Percentiles rank a stretch among this genome's conserved stretches.
These are phyloP conservation scores for Paspalum notatum DNA, from an alignment of 176 grass and related monocot genomes.

Conservation along the genomic window DNA sequence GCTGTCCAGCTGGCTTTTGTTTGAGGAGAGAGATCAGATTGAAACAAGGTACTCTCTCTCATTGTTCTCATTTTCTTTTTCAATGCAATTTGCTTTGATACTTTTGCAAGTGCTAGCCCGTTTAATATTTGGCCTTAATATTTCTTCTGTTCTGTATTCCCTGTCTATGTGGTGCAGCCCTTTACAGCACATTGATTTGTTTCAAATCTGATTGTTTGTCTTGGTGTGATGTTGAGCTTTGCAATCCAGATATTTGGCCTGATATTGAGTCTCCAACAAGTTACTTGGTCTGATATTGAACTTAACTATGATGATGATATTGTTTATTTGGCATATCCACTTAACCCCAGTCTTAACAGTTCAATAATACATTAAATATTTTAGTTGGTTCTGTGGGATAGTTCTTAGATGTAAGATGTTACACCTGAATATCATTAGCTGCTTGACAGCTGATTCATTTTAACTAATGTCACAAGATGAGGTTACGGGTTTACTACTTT, in stretches of 20 bases:
- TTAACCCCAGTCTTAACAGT: neutral
- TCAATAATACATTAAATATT: neutral
- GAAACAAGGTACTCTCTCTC: too few species aligned
- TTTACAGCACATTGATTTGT: neutral
- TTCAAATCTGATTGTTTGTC: neutral
- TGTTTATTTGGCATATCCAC: neutral
- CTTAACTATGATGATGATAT: neutral
- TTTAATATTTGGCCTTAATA: too few species aligned
- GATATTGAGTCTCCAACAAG: neutral
- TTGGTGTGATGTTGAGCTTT: neutral
- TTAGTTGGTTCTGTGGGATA: conserved; percentile 15
- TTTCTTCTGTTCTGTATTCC: too few species aligned
- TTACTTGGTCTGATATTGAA: neutral
- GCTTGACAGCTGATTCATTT: conserved; percentile 5
- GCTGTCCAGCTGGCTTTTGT: too few species aligned
- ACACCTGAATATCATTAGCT: neutral
- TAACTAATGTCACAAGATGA: conserved; percentile 17
- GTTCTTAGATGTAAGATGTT: neutral
- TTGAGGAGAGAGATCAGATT: too few species aligned
- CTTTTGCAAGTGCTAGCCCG: too few species aligned
- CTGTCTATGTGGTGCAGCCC: too few species aligned
- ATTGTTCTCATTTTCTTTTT: too few species aligned
- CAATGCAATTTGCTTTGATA: too few species aligned
- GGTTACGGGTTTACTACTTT: neutral
- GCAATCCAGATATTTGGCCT: neutral